A percentile compares a stretch with the other conserved stretches of the same genome.
phyloP scores from a whole-genome alignment of 345 rosid species.

The Mallotus nudiflorus region DNA sequence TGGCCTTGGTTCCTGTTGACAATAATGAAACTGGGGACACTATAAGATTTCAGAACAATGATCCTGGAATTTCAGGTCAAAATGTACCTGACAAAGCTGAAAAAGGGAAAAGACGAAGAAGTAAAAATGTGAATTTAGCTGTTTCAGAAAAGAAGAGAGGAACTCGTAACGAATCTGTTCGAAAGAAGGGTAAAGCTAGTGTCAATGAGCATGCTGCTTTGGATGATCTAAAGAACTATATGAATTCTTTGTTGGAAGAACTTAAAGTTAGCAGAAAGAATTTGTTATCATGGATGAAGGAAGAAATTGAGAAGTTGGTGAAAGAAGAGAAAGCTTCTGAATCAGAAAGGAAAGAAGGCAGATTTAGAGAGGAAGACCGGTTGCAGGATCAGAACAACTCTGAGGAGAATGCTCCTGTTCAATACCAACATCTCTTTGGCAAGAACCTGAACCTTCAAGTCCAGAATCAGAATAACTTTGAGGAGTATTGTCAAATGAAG shows the following conservation, averaged over 20 bases:
- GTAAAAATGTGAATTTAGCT: slow-evolving; percentile 12
- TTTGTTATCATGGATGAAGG: slow-evolving; percentile 50
- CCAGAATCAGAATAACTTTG: slow-evolving; percentile 17
- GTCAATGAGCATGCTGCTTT: slow-evolving; percentile 29
- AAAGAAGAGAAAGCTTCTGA: slow-evolving; percentile 28
- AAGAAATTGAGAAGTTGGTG: slow-evolving; percentile 44
- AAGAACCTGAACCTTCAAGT: slow-evolving; percentile 25
- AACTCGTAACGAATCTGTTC: slow-evolving; percentile 9
- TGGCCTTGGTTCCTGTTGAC: slow-evolving; percentile 25
- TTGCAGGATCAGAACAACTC: slow-evolving; percentile 11
- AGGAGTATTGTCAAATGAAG: slow-evolving; percentile 22
- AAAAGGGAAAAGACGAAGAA: slow-evolving; percentile 24
- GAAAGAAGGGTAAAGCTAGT: slow-evolving; percentile 29
- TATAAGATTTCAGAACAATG: slow-evolving; percentile 24
- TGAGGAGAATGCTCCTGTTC: slow-evolving; percentile 14
- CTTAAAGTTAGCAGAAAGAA: slow-evolving; percentile 45
- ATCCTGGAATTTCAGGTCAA: slow-evolving; percentile 19
- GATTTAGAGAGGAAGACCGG: slow-evolving; percentile 22
- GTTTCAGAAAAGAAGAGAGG: slow-evolving; percentile 19
- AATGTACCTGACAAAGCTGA: slow-evolving; percentile 24
- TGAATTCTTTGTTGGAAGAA: slow-evolving; percentile 49
- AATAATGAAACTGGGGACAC: slow-evolving; percentile 30
- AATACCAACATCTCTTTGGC: slow-evolving; percentile 12
- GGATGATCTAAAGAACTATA: slow-evolving; percentile 39
- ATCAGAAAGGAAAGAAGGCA: slow-evolving; percentile 17